Evolutionary conservation across 2,329 filamentous ascomycete genomes (phyloP), one percentile per base, ranked within the genome.

Genomic region (Laburnicola sp.): DNA sequence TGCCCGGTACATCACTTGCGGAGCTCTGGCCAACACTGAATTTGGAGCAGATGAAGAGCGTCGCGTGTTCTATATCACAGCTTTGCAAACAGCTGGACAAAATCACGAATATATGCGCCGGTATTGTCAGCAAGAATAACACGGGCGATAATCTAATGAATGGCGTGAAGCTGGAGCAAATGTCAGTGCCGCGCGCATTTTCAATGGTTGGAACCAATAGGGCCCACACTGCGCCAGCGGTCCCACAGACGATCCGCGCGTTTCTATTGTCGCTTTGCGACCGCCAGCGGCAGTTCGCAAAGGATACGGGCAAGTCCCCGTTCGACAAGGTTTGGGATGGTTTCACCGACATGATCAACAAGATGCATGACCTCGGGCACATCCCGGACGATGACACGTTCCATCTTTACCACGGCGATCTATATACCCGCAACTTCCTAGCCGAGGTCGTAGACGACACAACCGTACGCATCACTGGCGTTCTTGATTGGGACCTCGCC

Each of bases 401-500:
- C 16, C 25, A 50, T 35, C 44, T 53, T 21, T 46, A 36, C 7
- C 53, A 56, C 37, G 30, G 44, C 7, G 59, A 64, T 38, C 48
- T 69, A 11, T 42, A 45, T 2, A 37, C 53, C 1, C 59, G 57
- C 6, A 68, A 67, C 35, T 47, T 68, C 16, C 48, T 68, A 16
- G 52, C 58, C 21, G 40, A 60, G 4, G 35, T 57, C 5, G 5
- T 26, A 16, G 35, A 58, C n/a, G 34, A 57, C 0, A 16, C 42
- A 1, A 44, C 38, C 11, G 28, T 60, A 2, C 25, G 46, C 4
- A 59, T 68, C 6, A 63, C 53, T 8, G 63, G 55, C 2, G 55
- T 68, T 22, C 22, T 69, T 2, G 61, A 63, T 43, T 65, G 62
- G 60, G 62, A 65, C 31, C 16, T 22, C 6, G 65, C 68, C 2